phyloP scores from a whole-genome alignment of 805 yeast genomes.

The Wickerhamiella galacta region DNA sequence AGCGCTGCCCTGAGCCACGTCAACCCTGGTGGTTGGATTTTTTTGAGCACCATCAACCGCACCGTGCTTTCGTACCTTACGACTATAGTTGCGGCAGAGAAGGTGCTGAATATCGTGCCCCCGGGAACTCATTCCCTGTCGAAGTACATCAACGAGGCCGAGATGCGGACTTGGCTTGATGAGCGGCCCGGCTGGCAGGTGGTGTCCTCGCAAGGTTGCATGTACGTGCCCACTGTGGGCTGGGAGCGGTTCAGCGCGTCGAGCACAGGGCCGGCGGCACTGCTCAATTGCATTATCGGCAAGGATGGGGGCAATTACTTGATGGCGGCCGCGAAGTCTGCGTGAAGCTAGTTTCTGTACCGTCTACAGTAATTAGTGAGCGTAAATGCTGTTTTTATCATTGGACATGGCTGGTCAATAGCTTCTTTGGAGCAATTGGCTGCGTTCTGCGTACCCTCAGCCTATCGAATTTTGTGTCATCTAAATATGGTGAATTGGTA shows the following conservation, averaged over 20 bases:
- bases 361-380: too few relatives aligned
- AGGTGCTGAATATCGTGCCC: conserved; percentile 68
- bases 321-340: conserved; percentile 60
- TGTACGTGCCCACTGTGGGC: conserved; percentile 68
- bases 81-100: conserved; percentile 81
- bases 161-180: conserved; percentile 50
- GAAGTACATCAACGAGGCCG: conserved; percentile 68
- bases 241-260: conserved; percentile 41
- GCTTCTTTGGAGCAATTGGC: too few relatives aligned
- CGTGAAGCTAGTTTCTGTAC: too few relatives aligned
- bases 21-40: conserved; percentile 67
- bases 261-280: conserved; percentile 21
- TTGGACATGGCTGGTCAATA: too few relatives aligned
- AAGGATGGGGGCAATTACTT: conserved; percentile 65
- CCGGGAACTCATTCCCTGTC: conserved; percentile 77
- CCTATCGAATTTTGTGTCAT: too few relatives aligned
- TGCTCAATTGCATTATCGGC: conserved; percentile 12
- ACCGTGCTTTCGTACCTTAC: conserved; percentile 80
- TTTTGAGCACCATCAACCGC: conserved; percentile 82
- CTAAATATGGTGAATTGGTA: too few relatives aligned
- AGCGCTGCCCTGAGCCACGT: conserved; percentile 51
- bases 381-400: too few relatives aligned
- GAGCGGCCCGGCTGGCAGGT: conserved; percentile 36
- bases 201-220: conserved; percentile 56
- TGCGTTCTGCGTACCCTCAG: too few relatives aligned